phyloP scores from a whole-genome alignment of 306 rosid species.

The Trichosanthes truncata region DNA sequence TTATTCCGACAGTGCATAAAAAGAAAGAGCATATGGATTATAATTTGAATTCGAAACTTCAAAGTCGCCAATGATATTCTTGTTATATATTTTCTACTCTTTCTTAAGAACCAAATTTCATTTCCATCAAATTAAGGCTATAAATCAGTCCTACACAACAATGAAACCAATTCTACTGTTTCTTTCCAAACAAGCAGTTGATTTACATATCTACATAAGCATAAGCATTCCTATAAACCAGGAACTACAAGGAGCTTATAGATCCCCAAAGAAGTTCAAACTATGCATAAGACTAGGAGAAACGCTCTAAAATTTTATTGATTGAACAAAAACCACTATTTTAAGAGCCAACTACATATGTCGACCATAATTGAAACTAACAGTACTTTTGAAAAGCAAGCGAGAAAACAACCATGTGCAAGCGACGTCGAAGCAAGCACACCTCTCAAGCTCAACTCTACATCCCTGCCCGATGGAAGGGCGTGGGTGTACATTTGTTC shows the following conservation, averaged over 20 bases:
- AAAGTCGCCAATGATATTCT: background rate
- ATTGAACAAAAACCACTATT: background rate
- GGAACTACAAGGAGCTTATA: background rate
- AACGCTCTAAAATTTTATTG: background rate
- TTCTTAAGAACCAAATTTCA: background rate
- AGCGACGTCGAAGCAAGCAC: background rate
- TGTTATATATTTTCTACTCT: background rate
- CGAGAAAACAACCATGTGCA: background rate
- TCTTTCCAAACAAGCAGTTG: too few relatives aligned
- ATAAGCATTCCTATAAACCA: background rate
- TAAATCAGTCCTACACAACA: background rate
- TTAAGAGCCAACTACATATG: background rate
- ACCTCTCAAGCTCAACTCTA: background rate
- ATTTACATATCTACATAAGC: background rate
- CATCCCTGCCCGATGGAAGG: background rate
- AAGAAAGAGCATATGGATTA: background rate
- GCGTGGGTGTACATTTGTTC: background rate
- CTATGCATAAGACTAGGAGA: background rate
- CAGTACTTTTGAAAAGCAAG: background rate
- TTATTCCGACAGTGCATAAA: background rate
- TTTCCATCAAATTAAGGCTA: background rate
- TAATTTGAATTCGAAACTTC: background rate
- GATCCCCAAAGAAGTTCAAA: background rate
- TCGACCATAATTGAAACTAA: background rate
- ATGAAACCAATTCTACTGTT: background rate